phyloP scores from a whole-genome alignment of 2,329 filamentous ascomycete genomes.

The Fusarium fracticaudum region DNA sequence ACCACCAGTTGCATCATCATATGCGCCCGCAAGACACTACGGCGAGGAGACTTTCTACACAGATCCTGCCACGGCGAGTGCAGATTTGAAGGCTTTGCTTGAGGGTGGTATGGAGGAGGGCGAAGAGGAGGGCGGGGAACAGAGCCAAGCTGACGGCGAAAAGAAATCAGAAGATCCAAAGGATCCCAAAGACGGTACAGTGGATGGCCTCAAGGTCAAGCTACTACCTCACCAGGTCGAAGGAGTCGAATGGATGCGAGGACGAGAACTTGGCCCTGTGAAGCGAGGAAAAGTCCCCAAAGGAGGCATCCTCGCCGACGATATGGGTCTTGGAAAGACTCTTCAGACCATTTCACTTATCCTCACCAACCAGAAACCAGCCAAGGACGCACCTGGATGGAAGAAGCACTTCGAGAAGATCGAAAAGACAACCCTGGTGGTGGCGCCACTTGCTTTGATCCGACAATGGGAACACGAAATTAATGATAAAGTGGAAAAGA shows the following conservation, averaged over 20 bases:
- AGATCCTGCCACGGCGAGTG: slow-evolving; percentile 75
- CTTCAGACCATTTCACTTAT: slow-evolving; percentile 92
- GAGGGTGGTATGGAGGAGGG: slow-evolving; percentile 82
- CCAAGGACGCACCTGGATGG: slow-evolving; percentile 64
- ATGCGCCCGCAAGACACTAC: slow-evolving; percentile 26
- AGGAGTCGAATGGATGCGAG: slow-evolving; percentile 93
- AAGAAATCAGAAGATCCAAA: slow-evolving; percentile 40
- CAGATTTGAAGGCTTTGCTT: slow-evolving; percentile 82
- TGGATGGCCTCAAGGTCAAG: slow-evolving; percentile 87
- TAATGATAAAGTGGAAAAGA: slow-evolving; percentile 77
- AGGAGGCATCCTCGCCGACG: slow-evolving; percentile 94
- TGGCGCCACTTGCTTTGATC: slow-evolving; percentile 92
- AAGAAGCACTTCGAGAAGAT: slow-evolving; percentile 75
- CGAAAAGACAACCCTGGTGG: slow-evolving; percentile 85
- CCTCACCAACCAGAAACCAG: slow-evolving; percentile 79
- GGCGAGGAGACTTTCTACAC: slow-evolving; percentile 69
- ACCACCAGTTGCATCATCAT: slow-evolving; percentile 14
- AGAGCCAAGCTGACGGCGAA: slow-evolving; percentile 30
- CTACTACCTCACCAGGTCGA: slow-evolving; percentile 94
- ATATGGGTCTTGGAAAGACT: slow-evolving; percentile 98
- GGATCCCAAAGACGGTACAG: slow-evolving; percentile 57
- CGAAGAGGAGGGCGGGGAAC: slow-evolving; percentile 57
- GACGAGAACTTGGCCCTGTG: slow-evolving; percentile 86
- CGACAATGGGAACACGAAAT: slow-evolving; percentile 98
- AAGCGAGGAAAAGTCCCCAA: slow-evolving; percentile 86